These are phyloP conservation scores for Leishmania aethiopica DNA, from an alignment of 208 protist species.

Conservation along the genomic window DNA sequence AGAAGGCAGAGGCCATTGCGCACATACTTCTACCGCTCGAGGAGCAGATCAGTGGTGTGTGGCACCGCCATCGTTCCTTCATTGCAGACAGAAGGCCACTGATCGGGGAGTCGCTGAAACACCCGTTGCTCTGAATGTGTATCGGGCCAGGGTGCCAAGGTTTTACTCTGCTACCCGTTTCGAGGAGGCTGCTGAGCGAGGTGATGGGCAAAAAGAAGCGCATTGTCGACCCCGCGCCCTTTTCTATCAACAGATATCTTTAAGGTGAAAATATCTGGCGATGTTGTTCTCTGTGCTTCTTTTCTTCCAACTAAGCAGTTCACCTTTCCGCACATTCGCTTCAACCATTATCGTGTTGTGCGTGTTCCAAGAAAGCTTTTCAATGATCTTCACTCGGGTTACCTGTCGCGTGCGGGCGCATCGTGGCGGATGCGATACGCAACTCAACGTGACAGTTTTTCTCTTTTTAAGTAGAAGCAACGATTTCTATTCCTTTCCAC, in stretches of 20 bases:
- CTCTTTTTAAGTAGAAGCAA: neutral
- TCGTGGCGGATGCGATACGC: too few relatives aligned
- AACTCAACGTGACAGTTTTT: neutral
- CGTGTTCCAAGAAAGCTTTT: neutral
- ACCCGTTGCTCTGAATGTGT: constrained; percentile 28
- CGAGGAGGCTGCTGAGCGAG: constrained; percentile 26
- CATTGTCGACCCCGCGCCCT: constrained; percentile 26
- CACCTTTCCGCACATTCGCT: too few relatives aligned
- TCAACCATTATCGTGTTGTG: neutral
- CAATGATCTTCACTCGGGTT: neutral
- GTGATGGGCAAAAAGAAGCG: constrained; percentile 31
- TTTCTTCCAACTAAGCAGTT: neutral
- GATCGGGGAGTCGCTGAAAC: constrained; percentile 30
- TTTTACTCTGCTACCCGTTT: constrained; percentile 27
- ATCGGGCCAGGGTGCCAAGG: constrained; percentile 29
- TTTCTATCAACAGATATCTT: constrained; percentile 20
- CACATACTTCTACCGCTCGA: constrained; percentile 24
- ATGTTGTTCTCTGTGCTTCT: neutral
- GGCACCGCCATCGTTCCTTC: constrained; percentile 31
- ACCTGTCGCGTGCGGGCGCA: neutral
- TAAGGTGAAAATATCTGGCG: neutral
- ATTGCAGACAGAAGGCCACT: constrained; percentile 39
- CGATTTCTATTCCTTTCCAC: neutral
- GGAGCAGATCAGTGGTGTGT: constrained; percentile 24
- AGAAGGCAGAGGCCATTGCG: constrained; percentile 12